Percentiles rank a stretch among this genome's conserved stretches.
Conservation (phyloP, 441 rosid genomes). For the Jatropha multifida region DNA sequence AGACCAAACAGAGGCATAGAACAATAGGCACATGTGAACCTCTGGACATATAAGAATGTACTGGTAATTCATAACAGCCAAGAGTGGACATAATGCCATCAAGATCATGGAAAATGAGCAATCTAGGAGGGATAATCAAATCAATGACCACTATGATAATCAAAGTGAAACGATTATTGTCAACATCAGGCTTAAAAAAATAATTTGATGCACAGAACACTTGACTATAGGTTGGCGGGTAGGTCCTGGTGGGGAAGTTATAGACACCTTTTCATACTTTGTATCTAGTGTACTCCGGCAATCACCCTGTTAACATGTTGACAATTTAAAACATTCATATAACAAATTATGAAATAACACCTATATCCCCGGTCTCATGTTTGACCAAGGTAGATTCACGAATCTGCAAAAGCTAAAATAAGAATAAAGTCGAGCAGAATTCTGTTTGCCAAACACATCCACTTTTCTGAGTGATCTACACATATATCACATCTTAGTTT, state of each 20-base stretch:
- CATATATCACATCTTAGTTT: neutral
- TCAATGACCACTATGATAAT: neutral
- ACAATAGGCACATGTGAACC: neutral
- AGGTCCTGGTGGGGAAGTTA: no score
- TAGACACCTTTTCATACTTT: no score
- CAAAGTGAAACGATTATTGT: neutral
- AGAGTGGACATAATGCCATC: neutral
- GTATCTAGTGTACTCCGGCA: no score
- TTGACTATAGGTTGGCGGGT: neutral
- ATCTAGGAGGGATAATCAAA: neutral
- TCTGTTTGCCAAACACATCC: no score
- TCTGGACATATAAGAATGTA: neutral
- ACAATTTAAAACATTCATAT: neutral
- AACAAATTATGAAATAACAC: neutral
- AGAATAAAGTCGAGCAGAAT: neutral
- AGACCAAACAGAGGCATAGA: neutral
- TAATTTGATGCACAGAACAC: neutral
- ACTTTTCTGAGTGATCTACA: no score
- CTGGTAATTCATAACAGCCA: neutral
- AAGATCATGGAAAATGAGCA: neutral
- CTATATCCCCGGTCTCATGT: neutral
- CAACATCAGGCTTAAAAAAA: neutral
- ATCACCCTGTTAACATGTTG: neutral
- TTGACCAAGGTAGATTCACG: neutral
- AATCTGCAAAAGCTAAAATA: neutral